Base-by-base conservation (phyloP, 208 protist species). In the Zelonia costaricensis region DNA sequence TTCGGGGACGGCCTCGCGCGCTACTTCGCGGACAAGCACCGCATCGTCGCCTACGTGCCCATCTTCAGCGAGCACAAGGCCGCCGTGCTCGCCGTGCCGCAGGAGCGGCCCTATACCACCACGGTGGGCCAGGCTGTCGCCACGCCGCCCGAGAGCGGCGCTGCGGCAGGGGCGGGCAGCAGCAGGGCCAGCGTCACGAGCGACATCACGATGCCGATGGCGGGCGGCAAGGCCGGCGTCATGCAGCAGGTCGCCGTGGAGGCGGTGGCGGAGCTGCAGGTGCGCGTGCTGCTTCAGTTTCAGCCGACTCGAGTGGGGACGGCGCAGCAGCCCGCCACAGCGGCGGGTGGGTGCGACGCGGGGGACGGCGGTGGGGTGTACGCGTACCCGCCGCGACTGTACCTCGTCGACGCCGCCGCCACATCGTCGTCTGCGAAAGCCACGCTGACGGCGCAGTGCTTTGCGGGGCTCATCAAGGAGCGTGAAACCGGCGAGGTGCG, bases 1-100 rank as follows among this genome's bases (percentile, higher is more conserved):
- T 83, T 84, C 20, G 77, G 82, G 31, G 75, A 81, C 47, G 75
- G 70, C 6, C 55, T 81, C n/a, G 70, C 62, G 0, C 45, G 40
- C 10, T 80, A 70, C 49, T 46, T 60, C 12, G 36, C 67, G 23
- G 48, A 15, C 9, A 47, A 59, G 27, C 75, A 71, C 49, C 42
- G 58, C 52, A 57, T 69, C 33, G 47, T 53, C 10, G 78, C 67
- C 23, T 63, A 61, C 18, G 43, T 84, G n/a, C 78, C 78, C 2
- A 63, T 84, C 40, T 74, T 73, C 25, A 61, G 57, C 40, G 72
- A 83, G 59, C 62, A 12, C 45, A 72, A 69, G 45, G 30, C 35
- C 20, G 61, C 44, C 1, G 62, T 70, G 30, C 40, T 71, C 1
- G 66, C 60, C 16, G 33, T 72, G 25, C 44, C 73, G 8, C 63